Conservation (phyloP, 768 basidiomycete genomes). For the Pulveroboletus sp. region DNA sequence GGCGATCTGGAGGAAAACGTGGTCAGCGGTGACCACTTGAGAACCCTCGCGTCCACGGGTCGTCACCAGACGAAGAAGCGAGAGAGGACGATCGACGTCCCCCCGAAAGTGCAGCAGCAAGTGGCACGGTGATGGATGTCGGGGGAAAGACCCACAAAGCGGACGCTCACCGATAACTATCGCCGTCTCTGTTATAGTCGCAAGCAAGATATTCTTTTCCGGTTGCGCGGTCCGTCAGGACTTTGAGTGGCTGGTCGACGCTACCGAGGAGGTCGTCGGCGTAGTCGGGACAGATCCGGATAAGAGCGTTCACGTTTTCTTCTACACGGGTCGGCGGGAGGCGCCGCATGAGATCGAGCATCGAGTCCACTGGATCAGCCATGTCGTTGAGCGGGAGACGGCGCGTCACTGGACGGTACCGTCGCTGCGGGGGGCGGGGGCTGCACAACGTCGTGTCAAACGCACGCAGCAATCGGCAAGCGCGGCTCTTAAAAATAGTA, state of each 20-base stretch:
- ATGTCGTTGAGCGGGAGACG: conserved; percentile 32
- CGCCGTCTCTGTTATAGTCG: conserved; percentile 90
- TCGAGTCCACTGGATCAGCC: conserved; percentile 81
- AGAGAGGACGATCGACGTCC: too few species aligned
- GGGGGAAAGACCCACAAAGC: not conserved
- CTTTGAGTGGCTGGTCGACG: conserved; percentile 89
- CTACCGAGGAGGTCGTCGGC: conserved; percentile 93
- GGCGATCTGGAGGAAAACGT: conserved; percentile 64
- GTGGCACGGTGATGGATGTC: too few species aligned
- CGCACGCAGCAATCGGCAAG: not conserved
- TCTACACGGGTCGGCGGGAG: conserved; percentile 89
- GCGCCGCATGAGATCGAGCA: conserved; percentile 93
- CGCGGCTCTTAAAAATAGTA: too few species aligned
- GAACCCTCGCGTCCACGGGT: too few species aligned
- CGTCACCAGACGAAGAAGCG: too few species aligned
- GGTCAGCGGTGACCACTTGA: not conserved
- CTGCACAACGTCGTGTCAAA: conserved; percentile 2
- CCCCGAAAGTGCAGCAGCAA: too few species aligned
- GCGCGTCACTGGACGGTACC: not conserved
- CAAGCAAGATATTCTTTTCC: conserved; percentile 91
- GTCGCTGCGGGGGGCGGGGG: not conserved
- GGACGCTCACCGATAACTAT: conserved; percentile 63
- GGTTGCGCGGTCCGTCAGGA: conserved; percentile 72
- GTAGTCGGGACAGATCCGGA: conserved; percentile 83
- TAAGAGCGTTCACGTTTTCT: conserved; percentile 79